Conservation (phyloP, 345 rosid genomes). For the Gossypium turneri region DNA sequence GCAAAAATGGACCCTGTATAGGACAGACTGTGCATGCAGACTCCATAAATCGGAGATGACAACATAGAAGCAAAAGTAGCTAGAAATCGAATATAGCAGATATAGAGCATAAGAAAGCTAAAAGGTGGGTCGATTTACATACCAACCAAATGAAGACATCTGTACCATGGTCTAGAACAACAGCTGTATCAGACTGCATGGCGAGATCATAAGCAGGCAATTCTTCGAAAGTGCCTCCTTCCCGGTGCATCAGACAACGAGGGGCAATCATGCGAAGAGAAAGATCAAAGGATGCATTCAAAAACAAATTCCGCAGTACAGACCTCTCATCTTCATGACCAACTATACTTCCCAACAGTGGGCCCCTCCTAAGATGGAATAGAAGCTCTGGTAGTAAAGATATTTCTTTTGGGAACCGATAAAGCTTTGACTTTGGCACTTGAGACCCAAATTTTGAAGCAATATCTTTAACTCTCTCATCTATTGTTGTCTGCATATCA, state of each 20-base stretch:
- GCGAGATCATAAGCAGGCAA: slow-evolving; percentile 83
- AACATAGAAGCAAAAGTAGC: background rate
- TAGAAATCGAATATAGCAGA: background rate
- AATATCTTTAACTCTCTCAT: slow-evolving; percentile 92
- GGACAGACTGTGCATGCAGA: background rate
- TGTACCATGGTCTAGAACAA: slow-evolving; percentile 96
- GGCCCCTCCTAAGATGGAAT: slow-evolving; percentile 91
- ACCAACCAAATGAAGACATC: slow-evolving; percentile 99
- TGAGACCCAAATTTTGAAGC: slow-evolving; percentile 75
- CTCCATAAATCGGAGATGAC: background rate
- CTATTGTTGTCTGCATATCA: slow-evolving; percentile 67
- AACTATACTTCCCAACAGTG: slow-evolving; percentile 87
- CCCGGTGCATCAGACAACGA: slow-evolving; percentile 90
- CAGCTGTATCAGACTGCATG: slow-evolving; percentile 97
- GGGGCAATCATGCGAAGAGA: slow-evolving; percentile 96
- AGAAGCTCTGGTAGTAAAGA: slow-evolving; percentile 71
- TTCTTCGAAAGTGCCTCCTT: slow-evolving; percentile 97
- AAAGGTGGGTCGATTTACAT: slow-evolving; percentile 26
- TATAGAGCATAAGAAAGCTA: background rate
- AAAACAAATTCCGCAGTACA: slow-evolving; percentile 73
- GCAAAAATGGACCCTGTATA: background rate
- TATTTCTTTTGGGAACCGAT: slow-evolving; percentile 82
- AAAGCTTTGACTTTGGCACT: slow-evolving; percentile 73
- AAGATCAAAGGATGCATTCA: slow-evolving; percentile 87
- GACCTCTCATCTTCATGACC: slow-evolving; percentile 99